Evolutionary conservation across 352 stramenopile species (phyloP).

Genomic region (Pythium rhizo-oryzae): DNA sequence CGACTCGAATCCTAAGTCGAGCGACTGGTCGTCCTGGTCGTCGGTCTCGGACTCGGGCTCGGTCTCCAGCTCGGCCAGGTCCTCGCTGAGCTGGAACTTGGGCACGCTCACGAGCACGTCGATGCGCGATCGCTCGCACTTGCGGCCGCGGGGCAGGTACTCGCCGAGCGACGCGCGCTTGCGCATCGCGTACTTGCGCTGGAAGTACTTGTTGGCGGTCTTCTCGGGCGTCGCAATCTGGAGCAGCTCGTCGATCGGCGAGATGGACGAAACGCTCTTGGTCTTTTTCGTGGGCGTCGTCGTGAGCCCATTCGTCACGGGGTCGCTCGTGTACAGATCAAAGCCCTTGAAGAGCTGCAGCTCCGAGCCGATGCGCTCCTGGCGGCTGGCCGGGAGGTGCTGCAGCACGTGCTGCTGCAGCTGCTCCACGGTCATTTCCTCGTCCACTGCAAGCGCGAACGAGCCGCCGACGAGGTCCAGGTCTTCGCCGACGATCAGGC

Average conservation of each 20-base stretch:
- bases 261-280: not conserved
- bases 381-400: conserved; percentile 2
- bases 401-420: conserved; percentile 21
- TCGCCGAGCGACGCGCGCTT: conserved; percentile 16
- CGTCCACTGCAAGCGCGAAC: conserved; percentile 24
- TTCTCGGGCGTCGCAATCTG: conserved; percentile 25
- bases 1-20: conserved; percentile 14
- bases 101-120: conserved; percentile 25
- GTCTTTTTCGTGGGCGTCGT: conserved; percentile 5
- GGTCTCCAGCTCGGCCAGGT: conserved; percentile 11
- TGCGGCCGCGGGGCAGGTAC: conserved; percentile 12
- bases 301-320: not conserved
- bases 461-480: conserved; percentile 21
- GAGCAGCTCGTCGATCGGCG: conserved; percentile 16
- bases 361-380: conserved; percentile 10
- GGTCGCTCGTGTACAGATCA: conserved; percentile 19
- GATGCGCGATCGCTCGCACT: conserved; percentile 23
- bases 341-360: conserved; percentile 31
- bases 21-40: conserved; percentile 2
- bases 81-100: conserved; percentile 25
- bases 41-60: conserved; percentile 5
- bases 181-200: conserved; percentile 28
- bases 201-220: conserved; percentile 25
- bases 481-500: conserved; percentile 29
- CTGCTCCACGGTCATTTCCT: conserved; percentile 21